Conservation (phyloP, 148 eudicot genomes). For the Fagopyrum homotropicum region DNA sequence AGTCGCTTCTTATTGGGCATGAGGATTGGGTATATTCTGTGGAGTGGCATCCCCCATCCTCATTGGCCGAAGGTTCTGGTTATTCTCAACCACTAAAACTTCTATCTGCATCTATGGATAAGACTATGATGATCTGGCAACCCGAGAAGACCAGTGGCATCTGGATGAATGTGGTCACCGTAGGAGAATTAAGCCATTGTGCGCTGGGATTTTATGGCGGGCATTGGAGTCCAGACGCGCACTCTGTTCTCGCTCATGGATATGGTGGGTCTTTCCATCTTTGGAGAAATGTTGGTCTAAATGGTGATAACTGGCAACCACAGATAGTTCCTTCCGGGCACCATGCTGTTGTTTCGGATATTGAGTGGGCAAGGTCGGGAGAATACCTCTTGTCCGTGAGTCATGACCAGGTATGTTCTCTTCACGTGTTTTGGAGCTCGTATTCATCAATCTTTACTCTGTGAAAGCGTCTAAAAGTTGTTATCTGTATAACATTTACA, state of each 20-base stretch:
- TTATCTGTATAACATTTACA: too few species aligned
- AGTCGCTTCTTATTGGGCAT: conserved; percentile 92
- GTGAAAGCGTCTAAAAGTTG: not conserved
- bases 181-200: conserved; percentile 94
- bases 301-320: conserved; percentile 75
- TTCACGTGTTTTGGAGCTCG: not conserved
- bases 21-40: conserved; percentile 99
- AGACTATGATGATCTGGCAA: conserved; percentile 99
- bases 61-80: conserved; percentile 29
- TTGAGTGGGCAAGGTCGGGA: conserved; percentile 74
- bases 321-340: conserved; percentile 95
- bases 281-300: conserved; percentile 75
- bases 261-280: conserved; percentile 97
- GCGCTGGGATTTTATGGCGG: conserved; percentile 98
- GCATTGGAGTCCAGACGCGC: conserved; percentile 75
- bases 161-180: conserved; percentile 97
- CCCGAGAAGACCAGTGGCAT: conserved; percentile 90
- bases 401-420: conserved; percentile 77
- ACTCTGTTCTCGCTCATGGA: conserved; percentile 91
- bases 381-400: conserved; percentile 81
- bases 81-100: conserved; percentile 66
- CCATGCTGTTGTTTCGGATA: conserved; percentile 67
- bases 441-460: not conserved
- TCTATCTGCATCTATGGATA: conserved; percentile 95
- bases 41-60: conserved; percentile 82